phyloP scores from a whole-genome alignment of 345 rosid species.

The Rhizophora mangle region DNA sequence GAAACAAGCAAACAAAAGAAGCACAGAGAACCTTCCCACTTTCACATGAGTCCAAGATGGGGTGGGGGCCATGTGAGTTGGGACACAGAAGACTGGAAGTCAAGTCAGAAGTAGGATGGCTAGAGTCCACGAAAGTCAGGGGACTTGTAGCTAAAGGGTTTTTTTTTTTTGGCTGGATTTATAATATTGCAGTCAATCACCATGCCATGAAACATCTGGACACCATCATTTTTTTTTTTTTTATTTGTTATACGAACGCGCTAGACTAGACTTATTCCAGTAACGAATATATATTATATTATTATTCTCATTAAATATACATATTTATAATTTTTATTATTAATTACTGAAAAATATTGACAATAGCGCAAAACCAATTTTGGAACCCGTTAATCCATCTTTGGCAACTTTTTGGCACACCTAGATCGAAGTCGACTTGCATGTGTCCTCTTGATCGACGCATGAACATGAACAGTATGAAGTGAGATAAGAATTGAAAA shows the following conservation, averaged over 20 bases:
- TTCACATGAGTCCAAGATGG: constrained; percentile 30
- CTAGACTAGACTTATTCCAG: too few relatives aligned
- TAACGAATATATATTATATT: too few relatives aligned
- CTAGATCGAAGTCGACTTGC: constrained; percentile 33
- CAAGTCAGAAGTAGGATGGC: constrained; percentile 1
- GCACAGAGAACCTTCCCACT: constrained; percentile 30
- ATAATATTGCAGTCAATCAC: neutral
- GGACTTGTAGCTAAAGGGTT: neutral
- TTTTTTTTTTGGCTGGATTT: neutral
- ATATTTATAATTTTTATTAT: too few relatives aligned
- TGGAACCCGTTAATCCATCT: too few relatives aligned
- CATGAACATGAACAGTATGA: constrained; percentile 31
- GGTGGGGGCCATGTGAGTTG: constrained; percentile 17
- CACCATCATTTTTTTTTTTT: too few relatives aligned
- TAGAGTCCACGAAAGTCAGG: neutral
- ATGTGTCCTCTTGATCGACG: constrained; percentile 11
- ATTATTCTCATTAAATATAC: too few relatives aligned
- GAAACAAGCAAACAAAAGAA: constrained; percentile 8
- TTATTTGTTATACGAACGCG: too few relatives aligned
- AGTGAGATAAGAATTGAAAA: neutral
- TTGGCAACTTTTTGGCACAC: constrained; percentile 18
- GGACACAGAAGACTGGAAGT: constrained; percentile 7
- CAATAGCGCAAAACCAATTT: too few relatives aligned
- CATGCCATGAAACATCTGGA: neutral
- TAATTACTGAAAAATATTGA: too few relatives aligned